Base-by-base conservation (phyloP, 257 asterid genomes). In the Verbena officinalis region DNA sequence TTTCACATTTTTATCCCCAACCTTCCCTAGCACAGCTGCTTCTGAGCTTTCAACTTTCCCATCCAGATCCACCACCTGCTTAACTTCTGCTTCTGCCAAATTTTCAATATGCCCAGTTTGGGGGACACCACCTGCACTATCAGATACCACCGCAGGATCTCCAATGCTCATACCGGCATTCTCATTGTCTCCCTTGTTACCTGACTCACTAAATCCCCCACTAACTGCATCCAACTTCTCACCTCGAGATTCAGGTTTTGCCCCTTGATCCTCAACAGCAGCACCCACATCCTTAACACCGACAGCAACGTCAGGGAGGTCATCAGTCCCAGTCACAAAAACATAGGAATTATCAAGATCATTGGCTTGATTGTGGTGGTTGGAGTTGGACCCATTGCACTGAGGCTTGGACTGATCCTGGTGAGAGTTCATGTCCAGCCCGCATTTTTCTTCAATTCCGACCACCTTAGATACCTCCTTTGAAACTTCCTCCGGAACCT, bases 331-430 rank as follows among this genome's bases (percentile, higher is more conserved):
- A 20, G 62, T 59, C 48, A 76, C 82, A 57, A 80, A 80, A 40
- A 78, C 87, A 70, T 80, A 79, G 8, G 91, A 86, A 56, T 80
- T 80, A 34, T 74, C 83, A 19, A 76, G 78, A 73, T 82, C 80
- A 62, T 22, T 51, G 38, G 42, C 21, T 23, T 51, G 77, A 54
- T 45, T 72, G 38, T 49, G 67, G 49, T 59, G 75, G 70, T 19
- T 73, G 63, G 64, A 59, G 70, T 19, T 73, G 63, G 64, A 59
- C 55, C 76, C 85, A 45, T 82, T 73, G 71, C 62, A 50, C 36
- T 68, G 73, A 20, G 71, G 63, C 45, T 59, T 68, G 30, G 73
- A 54, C 49, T 59, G 75, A 78, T 80, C 86, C 76, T 68, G 74
- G 61, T 31, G 31, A 42, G 83, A 74, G 65, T 62, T 69, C 75